Evolutionary conservation across 441 rosid genomes (phyloP), one percentile per base, ranked within the genome.

Genomic region (Adansonia madagascariensis): DNA sequence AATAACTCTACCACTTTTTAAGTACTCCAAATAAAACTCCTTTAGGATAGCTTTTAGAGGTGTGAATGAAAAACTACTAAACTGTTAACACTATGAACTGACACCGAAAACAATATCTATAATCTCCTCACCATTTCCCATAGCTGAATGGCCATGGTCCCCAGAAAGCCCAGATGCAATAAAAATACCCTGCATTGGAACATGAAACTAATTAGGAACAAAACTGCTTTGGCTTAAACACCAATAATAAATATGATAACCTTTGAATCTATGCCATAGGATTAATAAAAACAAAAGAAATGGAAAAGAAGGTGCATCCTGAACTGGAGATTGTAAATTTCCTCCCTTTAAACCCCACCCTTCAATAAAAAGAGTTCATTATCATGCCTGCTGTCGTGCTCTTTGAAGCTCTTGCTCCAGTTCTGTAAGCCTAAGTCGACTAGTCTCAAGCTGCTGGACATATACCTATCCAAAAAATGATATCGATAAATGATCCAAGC

Each of bases 401-500:
- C 87, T 84, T 84, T 89, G 96, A 74, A 95, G 94, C 85, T 93
- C 98, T 82, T 92, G 94, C 80, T 95, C 97, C 61, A 95, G 79
- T 74, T 93, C 95, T 0, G 93, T 39, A 24, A 95, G 94, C 89
- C 86, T 85, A 64, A 89, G 70, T 15, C 93, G 83, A 75, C 97
- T 85, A 74, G 61, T 88, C 90, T 95, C 99, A 8, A 95, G 96
- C 77, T 93, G 98, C 89, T 91, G 96, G 74, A 93, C 97, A 84
- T 93, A 95, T 64, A 94, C 98, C 98, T 93, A 82, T 75, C 79
- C 84, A 88, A 89, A 82, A 31, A 85, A 73, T 75, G 84, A 84
- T 88, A 82, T 82, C 85, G 66, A 86, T 85, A 76, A 88, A 79
- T 81, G 74, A 84, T 81, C 84, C 80, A 80, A 74, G 73, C 78